Evolutionary conservation across 345 rosid species (phyloP).

Genomic region (Rhodomyrtus tomentosa): DNA sequence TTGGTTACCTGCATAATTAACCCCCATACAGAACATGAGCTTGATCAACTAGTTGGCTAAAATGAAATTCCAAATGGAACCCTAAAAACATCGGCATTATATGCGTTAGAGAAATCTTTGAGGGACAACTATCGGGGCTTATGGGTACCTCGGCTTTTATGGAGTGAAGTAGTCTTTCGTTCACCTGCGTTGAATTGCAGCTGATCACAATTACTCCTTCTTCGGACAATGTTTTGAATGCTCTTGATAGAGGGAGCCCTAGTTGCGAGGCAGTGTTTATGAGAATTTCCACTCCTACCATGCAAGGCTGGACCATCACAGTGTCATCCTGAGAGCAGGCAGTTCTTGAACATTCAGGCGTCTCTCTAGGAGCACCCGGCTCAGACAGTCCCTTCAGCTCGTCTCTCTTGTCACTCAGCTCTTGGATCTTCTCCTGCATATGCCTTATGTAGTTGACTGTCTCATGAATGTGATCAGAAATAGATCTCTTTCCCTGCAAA

Average conservation of each 20-base stretch:
- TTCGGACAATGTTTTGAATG: slow-evolving; percentile 8
- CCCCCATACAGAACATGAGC: neutral
- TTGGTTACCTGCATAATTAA: slow-evolving; percentile 4
- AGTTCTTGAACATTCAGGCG: neutral
- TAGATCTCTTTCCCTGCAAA: slow-evolving; percentile 34
- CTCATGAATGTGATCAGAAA: slow-evolving; percentile 32
- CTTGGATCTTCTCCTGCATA: slow-evolving; percentile 14
- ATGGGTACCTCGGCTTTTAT: slow-evolving; percentile 23
- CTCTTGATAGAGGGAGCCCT: slow-evolving; percentile 19
- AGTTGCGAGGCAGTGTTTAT: slow-evolving; percentile 5
- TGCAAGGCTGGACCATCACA: slow-evolving; percentile 10
- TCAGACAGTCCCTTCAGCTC: slow-evolving; percentile 8
- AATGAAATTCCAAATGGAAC: neutral
- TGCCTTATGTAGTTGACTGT: slow-evolving; percentile 30
- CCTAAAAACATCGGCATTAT: neutral
- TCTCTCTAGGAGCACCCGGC: neutral
- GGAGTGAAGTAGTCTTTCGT: slow-evolving; percentile 17
- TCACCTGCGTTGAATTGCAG: slow-evolving; percentile 19
- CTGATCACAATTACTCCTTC: slow-evolving; percentile 20
- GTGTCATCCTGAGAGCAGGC: neutral
- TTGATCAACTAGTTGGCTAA: neutral
- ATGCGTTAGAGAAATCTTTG: neutral
- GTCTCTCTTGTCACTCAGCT: slow-evolving; percentile 21
- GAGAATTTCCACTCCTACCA: slow-evolving; percentile 25
- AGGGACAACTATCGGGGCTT: neutral